These are phyloP conservation scores for Suillus tomentosus DNA, from an alignment of 768 basidiomycete species.

Conservation along the genomic window DNA sequence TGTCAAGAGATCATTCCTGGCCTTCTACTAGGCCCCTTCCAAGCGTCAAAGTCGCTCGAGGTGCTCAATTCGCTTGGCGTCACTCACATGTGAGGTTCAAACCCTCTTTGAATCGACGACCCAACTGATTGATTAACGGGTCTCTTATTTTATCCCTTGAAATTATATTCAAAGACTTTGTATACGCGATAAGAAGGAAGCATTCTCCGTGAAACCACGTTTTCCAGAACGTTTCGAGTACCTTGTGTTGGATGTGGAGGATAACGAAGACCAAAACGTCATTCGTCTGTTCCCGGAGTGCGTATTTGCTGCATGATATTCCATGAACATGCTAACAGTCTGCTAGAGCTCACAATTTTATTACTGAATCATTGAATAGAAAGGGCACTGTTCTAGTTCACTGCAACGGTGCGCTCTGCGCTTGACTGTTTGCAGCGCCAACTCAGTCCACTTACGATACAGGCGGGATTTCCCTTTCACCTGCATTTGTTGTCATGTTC, in stretches of 20 bases:
- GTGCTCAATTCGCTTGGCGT: constrained; percentile 65
- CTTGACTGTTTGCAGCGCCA: background rate
- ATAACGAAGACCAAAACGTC: constrained; percentile 93
- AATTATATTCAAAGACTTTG: constrained; percentile 60
- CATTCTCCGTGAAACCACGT: constrained; percentile 85
- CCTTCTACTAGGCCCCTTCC: constrained; percentile 84
- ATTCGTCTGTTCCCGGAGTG: constrained; percentile 89
- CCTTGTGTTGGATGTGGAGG: constrained; percentile 82
- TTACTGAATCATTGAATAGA: constrained; percentile 55
- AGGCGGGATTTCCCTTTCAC: constrained; percentile 89
- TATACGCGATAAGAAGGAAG: constrained; percentile 87
- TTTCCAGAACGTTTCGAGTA: constrained; percentile 82
- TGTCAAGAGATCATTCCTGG: constrained; percentile 89
- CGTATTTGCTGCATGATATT: constrained; percentile 24
- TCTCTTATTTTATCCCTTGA: constrained; percentile 16
- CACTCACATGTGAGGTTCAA: constrained; percentile 70
- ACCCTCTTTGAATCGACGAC: constrained; percentile 2
- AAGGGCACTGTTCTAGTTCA: constrained; percentile 85
- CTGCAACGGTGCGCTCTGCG: constrained; percentile 68
- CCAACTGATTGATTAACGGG: constrained; percentile 13
- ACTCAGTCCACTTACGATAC: constrained; percentile 6
- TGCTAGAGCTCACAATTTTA: constrained; percentile 72
- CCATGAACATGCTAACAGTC: constrained; percentile 8
- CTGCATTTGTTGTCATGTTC: constrained; percentile 91
- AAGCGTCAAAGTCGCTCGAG: constrained; percentile 81